These are phyloP conservation scores for Rhodotorula sp. DNA, from an alignment of 1,284 basidiomycete genomes.

Conservation along the genomic window DNA sequence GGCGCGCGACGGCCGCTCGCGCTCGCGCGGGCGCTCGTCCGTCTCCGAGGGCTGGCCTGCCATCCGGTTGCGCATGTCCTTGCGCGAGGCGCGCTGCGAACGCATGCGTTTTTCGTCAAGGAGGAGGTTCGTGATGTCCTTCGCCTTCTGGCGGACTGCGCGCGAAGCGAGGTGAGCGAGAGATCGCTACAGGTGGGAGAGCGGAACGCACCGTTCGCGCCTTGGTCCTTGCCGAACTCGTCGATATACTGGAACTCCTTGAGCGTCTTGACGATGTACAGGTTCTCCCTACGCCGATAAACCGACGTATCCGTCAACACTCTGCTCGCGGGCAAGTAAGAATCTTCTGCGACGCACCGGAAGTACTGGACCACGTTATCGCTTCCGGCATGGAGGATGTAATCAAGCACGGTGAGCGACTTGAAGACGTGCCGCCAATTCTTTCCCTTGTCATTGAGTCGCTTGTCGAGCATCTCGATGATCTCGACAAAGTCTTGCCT, in stretches of 20 bases:
- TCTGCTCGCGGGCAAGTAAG: not conserved
- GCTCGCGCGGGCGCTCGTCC: conserved; percentile 45
- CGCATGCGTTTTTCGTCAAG: conserved; percentile 82
- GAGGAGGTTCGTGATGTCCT: conserved; percentile 97
- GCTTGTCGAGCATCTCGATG: conserved; percentile 99
- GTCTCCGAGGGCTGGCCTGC: conserved; percentile 52
- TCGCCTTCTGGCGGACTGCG: conserved; percentile 88
- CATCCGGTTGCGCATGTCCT: conserved; percentile 95
- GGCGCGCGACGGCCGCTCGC: conserved; percentile 48
- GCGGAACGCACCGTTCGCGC: conserved; percentile 69
- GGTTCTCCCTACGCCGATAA: conserved; percentile 65
- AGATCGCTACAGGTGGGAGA: not conserved
- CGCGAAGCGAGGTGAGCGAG: not conserved
- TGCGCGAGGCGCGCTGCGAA: conserved; percentile 79
- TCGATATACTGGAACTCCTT: conserved; percentile 98
- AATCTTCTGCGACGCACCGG: conserved; percentile 51
- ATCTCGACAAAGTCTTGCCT: conserved; percentile 98
- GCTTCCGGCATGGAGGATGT: conserved; percentile 92
- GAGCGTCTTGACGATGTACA: conserved; percentile 97
- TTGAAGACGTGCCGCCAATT: conserved; percentile 99
- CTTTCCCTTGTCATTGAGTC: conserved; percentile 99
- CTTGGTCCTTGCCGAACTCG: conserved; percentile 94
- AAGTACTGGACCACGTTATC: conserved; percentile 99
- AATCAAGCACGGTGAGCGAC: conserved; percentile 94
- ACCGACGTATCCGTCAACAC: not conserved